These are phyloP conservation scores for Nematocida ironsii DNA, from an alignment of 371 early-diverging fungal genomes.

Conservation along the genomic window DNA sequence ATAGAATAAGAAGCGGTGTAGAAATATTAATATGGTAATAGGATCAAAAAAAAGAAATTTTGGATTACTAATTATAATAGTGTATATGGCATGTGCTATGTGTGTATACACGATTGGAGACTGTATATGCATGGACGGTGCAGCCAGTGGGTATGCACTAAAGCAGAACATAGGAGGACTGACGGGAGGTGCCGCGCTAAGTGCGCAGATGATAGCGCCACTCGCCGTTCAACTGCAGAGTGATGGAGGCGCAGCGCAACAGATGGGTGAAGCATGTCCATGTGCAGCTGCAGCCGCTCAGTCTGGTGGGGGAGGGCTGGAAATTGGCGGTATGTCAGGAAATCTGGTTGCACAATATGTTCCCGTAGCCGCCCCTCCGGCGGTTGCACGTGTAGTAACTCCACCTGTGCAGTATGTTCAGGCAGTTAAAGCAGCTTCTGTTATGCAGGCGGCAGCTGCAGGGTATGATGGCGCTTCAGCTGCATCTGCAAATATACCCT, in stretches of 20 bases:
- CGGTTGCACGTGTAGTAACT: too few relatives aligned
- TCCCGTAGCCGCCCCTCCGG: too few relatives aligned
- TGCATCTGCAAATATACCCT: background rate
- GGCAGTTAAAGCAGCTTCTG: background rate
- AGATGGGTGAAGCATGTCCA: background rate
- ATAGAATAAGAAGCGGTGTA: background rate
- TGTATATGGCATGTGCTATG: too few relatives aligned
- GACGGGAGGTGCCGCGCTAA: background rate
- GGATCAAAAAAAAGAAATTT: too few relatives aligned
- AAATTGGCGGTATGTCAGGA: too few relatives aligned
- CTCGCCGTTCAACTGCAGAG: background rate
- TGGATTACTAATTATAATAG: too few relatives aligned
- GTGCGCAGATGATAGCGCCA: background rate
- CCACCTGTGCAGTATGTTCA: too few relatives aligned
- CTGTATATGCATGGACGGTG: conserved; percentile 38
- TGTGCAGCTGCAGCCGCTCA: background rate
- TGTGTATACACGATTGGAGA: background rate
- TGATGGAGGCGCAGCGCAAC: background rate
- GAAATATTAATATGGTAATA: background rate
- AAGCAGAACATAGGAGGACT: background rate
- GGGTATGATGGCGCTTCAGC: background rate
- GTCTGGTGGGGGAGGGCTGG: background rate
- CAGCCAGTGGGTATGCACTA: background rate
- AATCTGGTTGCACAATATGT: too few relatives aligned
- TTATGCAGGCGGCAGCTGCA: background rate